Evolutionary conservation across 2,329 filamentous ascomycete species (phyloP), one percentile per base, ranked within the genome.

Genomic region (Xylaria sp.): DNA sequence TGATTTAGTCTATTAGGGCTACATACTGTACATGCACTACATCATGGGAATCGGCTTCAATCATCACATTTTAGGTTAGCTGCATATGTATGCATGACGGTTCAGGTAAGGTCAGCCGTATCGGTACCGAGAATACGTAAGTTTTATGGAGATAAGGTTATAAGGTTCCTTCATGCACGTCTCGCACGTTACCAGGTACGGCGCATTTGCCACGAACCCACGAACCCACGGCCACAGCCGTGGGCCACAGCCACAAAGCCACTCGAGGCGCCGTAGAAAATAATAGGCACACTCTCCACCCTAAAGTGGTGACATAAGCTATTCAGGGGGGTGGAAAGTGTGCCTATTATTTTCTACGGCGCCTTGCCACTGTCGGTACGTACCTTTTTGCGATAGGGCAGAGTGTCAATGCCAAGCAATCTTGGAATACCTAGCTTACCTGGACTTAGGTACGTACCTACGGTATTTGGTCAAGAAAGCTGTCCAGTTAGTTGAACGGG

Each of bases 341-440:
- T n/a, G n/a, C n/a, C n/a, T n/a, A n/a, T n/a, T n/a, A n/a, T n/a
- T n/a, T n/a, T n/a, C n/a, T n/a, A n/a, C n/a, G n/a, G n/a, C n/a
- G n/a, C n/a, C 15, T 41, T 7, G 2, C 10, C 5, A 1, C 9
- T 55, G 50, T 36, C 12, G 18, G n/a, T 36, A 55, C n/a, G 50
- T 36, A 34, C 50, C 50, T 30, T 25, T 25, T 28, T 7, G 23
- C 15, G 36, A 43, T 10, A n/a, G 15, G 23, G 20, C 39, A 10
- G 50, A 55, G 43, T 60, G 63, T 50, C 60, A 67, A 65, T 48
- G 60, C 63, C 60, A 63, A 66, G 58, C 36, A 62, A 62, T 56
- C n/a, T 50, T 41, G 60, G 23, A 53, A 55, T 39, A n/a, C n/a
- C n/a, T n/a, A n/a, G n/a, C n/a, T n/a, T n/a, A n/a, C n/a, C n/a